These are phyloP conservation scores for Saccharomyces hybrid DNA, from an alignment of 1,139 yeast species.

Conservation along the genomic window DNA sequence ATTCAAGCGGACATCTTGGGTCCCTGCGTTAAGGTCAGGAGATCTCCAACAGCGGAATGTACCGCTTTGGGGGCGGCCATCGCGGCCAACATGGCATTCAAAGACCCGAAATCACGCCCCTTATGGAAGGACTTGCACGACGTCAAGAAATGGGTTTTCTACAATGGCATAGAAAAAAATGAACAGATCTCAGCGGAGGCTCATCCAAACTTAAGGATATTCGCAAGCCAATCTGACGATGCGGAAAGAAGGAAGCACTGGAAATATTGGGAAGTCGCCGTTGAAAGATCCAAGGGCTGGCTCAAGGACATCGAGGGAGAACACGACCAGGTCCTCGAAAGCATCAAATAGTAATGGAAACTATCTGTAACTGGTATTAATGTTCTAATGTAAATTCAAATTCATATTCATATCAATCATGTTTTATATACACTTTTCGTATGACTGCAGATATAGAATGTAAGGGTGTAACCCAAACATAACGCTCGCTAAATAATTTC, in stretches of 20 bases:
- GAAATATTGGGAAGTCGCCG: conserved; percentile 77
- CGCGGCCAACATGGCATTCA: conserved; percentile 77
- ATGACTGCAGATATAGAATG: background rate
- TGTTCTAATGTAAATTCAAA: background rate
- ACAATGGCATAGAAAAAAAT: conserved; percentile 30
- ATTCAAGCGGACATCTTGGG: conserved; percentile 88
- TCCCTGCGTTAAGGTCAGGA: conserved; percentile 72
- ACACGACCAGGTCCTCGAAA: conserved; percentile 6
- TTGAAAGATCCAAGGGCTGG: conserved; percentile 76
- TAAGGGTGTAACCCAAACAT: background rate
- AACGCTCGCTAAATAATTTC: background rate
- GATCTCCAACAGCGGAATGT: conserved; percentile 82
- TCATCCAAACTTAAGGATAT: conserved; percentile 29
- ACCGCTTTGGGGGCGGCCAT: conserved; percentile 96
- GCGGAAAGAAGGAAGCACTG: conserved; percentile 56
- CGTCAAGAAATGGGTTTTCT: conserved; percentile 35
- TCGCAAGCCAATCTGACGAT: conserved; percentile 53
- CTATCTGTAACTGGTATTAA: background rate
- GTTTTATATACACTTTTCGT: background rate
- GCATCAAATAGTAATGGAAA: background rate
- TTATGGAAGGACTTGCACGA: conserved; percentile 75
- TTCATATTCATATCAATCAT: background rate
- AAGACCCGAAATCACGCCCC: conserved; percentile 47
- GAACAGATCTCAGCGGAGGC: conserved; percentile 14
- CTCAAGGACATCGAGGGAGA: conserved; percentile 30